These are phyloP conservation scores for Euryodendron excelsum DNA, from an alignment of 148 eudicot species.

Conservation along the genomic window DNA sequence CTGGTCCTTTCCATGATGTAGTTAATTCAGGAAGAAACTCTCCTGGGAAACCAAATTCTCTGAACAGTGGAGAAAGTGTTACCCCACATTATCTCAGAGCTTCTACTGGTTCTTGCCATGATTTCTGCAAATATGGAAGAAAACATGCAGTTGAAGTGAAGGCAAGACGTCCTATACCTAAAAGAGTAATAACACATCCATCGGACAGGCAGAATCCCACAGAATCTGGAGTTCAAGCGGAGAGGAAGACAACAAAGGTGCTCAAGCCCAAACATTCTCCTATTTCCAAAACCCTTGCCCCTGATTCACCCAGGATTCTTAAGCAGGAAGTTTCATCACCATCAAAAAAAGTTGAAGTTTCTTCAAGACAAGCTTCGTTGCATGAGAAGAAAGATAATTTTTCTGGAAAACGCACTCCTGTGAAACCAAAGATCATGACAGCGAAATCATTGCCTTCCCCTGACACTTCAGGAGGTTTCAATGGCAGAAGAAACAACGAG, in stretches of 20 bases:
- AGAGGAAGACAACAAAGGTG: constrained; percentile 29
- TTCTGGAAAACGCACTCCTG: constrained; percentile 18
- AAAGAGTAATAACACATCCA: constrained; percentile 33
- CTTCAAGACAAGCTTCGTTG: constrained; percentile 22
- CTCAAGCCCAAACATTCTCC: constrained; percentile 31
- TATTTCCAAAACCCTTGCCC: constrained; percentile 15
- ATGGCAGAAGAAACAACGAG: constrained; percentile 25
- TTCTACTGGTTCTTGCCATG: constrained; percentile 88
- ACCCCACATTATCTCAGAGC: constrained; percentile 75
- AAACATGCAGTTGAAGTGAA: constrained; percentile 44
- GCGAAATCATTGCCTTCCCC: constrained; percentile 32
- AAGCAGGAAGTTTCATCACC: constrained; percentile 34
- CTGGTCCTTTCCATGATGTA: constrained; percentile 36
- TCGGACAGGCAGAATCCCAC: constrained; percentile 17
- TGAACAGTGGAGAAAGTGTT: constrained; percentile 18
- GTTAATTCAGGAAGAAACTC: constrained; percentile 26
- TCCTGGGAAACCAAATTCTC: constrained; percentile 28
- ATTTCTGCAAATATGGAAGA: constrained; percentile 67
- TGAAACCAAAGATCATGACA: constrained; percentile 17
- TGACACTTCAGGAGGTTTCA: constrained; percentile 15
- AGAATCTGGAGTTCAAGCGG: constrained; percentile 32
- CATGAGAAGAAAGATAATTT: constrained; percentile 19
- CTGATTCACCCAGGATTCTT: constrained; percentile 31
- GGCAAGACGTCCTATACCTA: constrained; percentile 29
- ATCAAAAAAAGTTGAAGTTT: constrained; percentile 23